Base-by-base conservation (phyloP, 2,329 filamentous ascomycete genomes). In the Exophiala sp. region DNA sequence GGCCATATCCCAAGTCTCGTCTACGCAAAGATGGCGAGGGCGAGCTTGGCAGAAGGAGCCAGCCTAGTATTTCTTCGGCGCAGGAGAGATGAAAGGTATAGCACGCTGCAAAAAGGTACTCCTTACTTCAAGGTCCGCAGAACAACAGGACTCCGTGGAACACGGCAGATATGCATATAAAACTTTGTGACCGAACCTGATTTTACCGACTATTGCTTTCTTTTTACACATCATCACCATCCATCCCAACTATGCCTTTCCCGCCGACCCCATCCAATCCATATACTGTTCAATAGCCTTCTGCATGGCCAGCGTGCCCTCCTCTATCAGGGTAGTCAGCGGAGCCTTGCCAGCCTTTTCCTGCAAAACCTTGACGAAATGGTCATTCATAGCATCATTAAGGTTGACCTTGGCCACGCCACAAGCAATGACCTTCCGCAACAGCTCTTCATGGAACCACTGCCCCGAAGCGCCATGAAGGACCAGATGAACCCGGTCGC, bases 401-500 rank as follows among this genome's bases (percentile, higher is more conserved):
- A 55, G 13, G 44, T 81, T 81, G 41, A 79, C 68, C 63, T 80
- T 77, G 16, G 72, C 70, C 24, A 81, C 73, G 3, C 78, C 78
- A 46, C 70, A 71, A 51, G 71, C 68, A 52, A 81, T 76, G 47
- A 76, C 79, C 59, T 74, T 72, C 37, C 68, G 64, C 54, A 79
- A 74, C 39, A 79, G 73, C 58, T 78, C 74, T 60, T 73, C 68
- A 1, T 72, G 70, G 56, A 80, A 81, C 2, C 71, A 74, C 55
- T 80, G 78, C 1, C 77, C 77, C 1, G 78, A 78, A 58, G 78
- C 78, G 1, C 79, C 79, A 60, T 82, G 79, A 52, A 81, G 65
- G 2, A 80, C 79, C 43, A 81, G 63, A 46, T 70, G 66, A 2
- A 80, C 77, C 37, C 69, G 64, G 30, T 70, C 68, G 0, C 73